Conservation (phyloP, 148 eudicot genomes). For the Hydrangea macrophylla region DNA sequence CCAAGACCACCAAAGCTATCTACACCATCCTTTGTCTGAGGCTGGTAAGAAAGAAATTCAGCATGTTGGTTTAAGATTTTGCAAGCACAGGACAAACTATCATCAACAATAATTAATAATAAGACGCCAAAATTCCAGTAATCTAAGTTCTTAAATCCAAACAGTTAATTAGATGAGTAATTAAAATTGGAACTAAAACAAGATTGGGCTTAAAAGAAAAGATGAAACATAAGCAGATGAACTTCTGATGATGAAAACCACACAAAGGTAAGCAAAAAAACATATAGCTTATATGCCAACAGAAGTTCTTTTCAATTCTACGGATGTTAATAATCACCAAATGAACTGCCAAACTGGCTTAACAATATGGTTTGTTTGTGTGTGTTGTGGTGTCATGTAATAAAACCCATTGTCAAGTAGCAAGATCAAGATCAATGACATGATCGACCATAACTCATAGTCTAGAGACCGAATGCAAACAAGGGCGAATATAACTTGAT, state of each 20-base stretch:
- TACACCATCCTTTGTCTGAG: constrained; percentile 83
- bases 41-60: constrained; percentile 46
- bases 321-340: too few relatives aligned
- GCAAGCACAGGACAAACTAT: not conserved
- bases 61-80: constrained; percentile 9
- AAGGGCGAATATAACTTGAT: not conserved
- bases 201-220: too few relatives aligned
- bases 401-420: not conserved
- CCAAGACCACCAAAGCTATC: constrained; percentile 99
- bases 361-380: too few relatives aligned
- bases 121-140: not conserved
- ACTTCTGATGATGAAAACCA: not conserved
- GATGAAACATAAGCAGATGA: too few relatives aligned
- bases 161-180: not conserved
- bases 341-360: too few relatives aligned
- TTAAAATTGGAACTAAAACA: not conserved
- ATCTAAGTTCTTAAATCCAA: not conserved
- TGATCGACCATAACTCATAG: not conserved
- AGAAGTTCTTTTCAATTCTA: too few relatives aligned
- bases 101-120: not conserved
- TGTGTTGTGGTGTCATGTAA: too few relatives aligned
- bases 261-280: too few relatives aligned
- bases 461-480: not conserved
- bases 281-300: too few relatives aligned
- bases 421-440: not conserved